Percentiles rank a stretch among this genome's conserved stretches.
These are phyloP conservation scores for Spinacia oleracea DNA, from an alignment of 179 eudicot genomes.

Conservation along the genomic window DNA sequence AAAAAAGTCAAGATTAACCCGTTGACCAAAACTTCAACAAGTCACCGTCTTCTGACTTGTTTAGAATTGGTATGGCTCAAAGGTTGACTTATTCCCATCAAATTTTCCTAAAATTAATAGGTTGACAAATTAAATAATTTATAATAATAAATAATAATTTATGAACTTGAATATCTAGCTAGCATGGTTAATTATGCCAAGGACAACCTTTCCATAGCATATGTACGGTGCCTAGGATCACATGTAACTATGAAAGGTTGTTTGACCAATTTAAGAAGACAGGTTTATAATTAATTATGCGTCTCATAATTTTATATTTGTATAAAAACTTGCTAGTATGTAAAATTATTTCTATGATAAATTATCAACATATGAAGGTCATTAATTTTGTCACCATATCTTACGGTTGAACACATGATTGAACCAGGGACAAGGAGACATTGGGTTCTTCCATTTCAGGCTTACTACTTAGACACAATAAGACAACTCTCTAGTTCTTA, in stretches of 20 bases:
- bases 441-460: too few species aligned
- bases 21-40: too few species aligned
- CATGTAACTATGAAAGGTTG: slow-evolving; percentile 28
- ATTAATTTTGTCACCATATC: slow-evolving; percentile 4
- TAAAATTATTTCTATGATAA: slow-evolving; percentile 12
- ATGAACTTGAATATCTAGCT: not conserved
- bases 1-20: too few species aligned
- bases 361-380: slow-evolving; percentile 5
- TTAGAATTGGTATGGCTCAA: too few species aligned
- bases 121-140: too few species aligned
- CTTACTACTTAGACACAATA: too few species aligned
- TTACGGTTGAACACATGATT: slow-evolving; percentile 19
- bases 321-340: not conserved
- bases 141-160: not conserved
- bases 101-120: too few species aligned
- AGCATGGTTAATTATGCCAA: not conserved
- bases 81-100: too few species aligned
- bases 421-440: slow-evolving; percentile 21
- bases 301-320: too few species aligned
- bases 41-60: too few species aligned
- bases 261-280: not conserved
- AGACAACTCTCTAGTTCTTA: slow-evolving; percentile 15
- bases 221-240: slow-evolving; percentile 31
- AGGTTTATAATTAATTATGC: not conserved
- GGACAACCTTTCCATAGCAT: slow-evolving; percentile 16